Evolutionary conservation across 352 stramenopile species (phyloP).

Genomic region (Phytophthora pisi): DNA sequence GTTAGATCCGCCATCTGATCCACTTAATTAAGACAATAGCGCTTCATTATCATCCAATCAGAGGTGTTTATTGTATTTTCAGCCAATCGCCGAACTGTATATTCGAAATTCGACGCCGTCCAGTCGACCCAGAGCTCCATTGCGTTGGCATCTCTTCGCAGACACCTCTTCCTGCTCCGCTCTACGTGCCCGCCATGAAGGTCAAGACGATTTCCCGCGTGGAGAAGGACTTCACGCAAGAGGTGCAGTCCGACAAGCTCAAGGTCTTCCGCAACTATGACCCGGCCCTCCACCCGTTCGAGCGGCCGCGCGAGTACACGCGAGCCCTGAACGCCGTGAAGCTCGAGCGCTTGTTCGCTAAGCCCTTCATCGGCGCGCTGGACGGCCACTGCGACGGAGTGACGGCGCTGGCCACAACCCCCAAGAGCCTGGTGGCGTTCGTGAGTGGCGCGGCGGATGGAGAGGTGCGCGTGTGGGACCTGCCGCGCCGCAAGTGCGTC

Average conservation of each 20-base stretch:
- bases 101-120: slow-evolving; percentile 25
- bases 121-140: slow-evolving; percentile 37
- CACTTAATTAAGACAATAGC: slow-evolving; percentile 16
- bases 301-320: slow-evolving; percentile 94
- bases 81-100: slow-evolving; percentile 15
- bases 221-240: slow-evolving; percentile 94
- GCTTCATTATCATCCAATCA: slow-evolving; percentile 16
- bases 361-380: slow-evolving; percentile 97
- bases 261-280: slow-evolving; percentile 98
- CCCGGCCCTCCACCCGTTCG: slow-evolving; percentile 94
- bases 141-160: slow-evolving; percentile 15
- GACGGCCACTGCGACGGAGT: slow-evolving; percentile 98
- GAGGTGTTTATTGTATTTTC: slow-evolving; percentile 6
- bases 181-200: slow-evolving; percentile 90
- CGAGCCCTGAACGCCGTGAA: slow-evolving; percentile 97
- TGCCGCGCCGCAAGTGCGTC: slow-evolving; percentile 94
- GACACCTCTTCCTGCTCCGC: slow-evolving; percentile 7
- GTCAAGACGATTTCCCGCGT: slow-evolving; percentile 98
- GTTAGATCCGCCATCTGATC: slow-evolving; percentile 2
- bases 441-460: slow-evolving; percentile 92
- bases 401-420: slow-evolving; percentile 91
- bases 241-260: slow-evolving; percentile 93
- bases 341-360: slow-evolving; percentile 98
- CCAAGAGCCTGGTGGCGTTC: slow-evolving; percentile 90
- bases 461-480: slow-evolving; percentile 98